Evolutionary conservation across 1,284 basidiomycete genomes (phyloP).

Genomic region (Neonothopanus nambi): DNA sequence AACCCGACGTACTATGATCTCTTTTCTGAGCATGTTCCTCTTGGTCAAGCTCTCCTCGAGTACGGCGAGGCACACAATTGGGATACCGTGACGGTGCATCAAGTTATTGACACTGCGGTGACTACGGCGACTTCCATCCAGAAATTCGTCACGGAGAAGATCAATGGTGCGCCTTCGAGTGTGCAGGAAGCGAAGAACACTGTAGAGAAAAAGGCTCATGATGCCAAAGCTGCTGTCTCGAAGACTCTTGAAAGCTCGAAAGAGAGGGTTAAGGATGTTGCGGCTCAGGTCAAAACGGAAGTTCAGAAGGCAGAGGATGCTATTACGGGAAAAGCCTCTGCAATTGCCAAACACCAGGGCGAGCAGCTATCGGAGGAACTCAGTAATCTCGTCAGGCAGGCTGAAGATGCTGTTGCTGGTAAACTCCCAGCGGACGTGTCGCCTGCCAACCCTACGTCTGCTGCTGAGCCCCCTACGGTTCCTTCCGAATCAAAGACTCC

Average conservation of each 20-base stretch:
- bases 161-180: constrained; percentile 36
- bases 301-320: constrained; percentile 44
- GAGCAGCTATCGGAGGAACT: constrained; percentile 62
- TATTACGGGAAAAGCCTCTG: constrained; percentile 39
- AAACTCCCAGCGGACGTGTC: constrained; percentile 27
- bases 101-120: constrained; percentile 58
- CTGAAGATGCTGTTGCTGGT: constrained; percentile 64
- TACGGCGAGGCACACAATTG: constrained; percentile 79
- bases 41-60: constrained; percentile 76
- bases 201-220: constrained; percentile 37
- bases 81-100: constrained; percentile 67
- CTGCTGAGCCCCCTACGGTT: constrained; percentile 21
- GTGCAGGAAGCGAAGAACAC: constrained; percentile 41
- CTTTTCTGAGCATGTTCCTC: constrained; percentile 78
- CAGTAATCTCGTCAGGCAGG: constrained; percentile 63
- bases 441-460: constrained; percentile 24
- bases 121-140: constrained; percentile 54
- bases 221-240: constrained; percentile 33
- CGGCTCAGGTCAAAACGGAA: constrained; percentile 50
- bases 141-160: constrained; percentile 44
- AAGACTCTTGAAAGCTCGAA: constrained; percentile 40
- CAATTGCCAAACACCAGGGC: constrained; percentile 47
- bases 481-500: constrained; percentile 29
- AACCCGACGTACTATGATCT: constrained; percentile 77
- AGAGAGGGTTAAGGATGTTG: constrained; percentile 48